Percentiles rank a stretch among this genome's conserved stretches.
Conservation (phyloP, 169 alveolate genomes). For the Plasmodium malariae region DNA sequence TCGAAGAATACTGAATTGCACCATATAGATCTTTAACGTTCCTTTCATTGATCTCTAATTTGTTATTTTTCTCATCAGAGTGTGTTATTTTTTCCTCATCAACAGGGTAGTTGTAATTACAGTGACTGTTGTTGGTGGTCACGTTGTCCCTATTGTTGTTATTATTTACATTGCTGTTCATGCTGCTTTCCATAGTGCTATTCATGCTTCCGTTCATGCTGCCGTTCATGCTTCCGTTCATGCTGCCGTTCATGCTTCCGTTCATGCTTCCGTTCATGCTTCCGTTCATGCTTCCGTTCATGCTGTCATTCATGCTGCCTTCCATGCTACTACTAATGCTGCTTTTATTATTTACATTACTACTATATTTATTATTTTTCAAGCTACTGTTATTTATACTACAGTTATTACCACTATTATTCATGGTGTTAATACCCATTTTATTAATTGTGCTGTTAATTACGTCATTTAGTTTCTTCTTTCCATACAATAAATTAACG, state of each 20-base stretch:
- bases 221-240: too few species aligned
- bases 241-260: too few species aligned
- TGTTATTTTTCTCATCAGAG: constrained; percentile 8
- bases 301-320: neutral
- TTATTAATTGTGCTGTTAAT: neutral
- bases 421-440: neutral
- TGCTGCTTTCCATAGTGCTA: too few species aligned
- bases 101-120: neutral
- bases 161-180: neutral
- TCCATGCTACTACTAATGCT: neutral
- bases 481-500: neutral
- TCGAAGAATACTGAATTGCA: neutral
- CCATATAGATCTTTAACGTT: neutral
- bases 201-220: too few species aligned
- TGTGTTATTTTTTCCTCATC: neutral
- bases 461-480: constrained; percentile 5
- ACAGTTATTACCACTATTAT: neutral
- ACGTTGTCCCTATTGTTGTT: too few species aligned
- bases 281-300: too few species aligned
- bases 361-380: neutral
- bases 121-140: neutral
- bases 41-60: neutral
- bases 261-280: too few species aligned
- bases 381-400: neutral
- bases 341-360: neutral